Percentiles rank a stretch among this genome's conserved stretches.
These are phyloP conservation scores for Trichoderma koningiopsis DNA, from an alignment of 2,329 filamentous ascomycete genomes.

Conservation along the genomic window DNA sequence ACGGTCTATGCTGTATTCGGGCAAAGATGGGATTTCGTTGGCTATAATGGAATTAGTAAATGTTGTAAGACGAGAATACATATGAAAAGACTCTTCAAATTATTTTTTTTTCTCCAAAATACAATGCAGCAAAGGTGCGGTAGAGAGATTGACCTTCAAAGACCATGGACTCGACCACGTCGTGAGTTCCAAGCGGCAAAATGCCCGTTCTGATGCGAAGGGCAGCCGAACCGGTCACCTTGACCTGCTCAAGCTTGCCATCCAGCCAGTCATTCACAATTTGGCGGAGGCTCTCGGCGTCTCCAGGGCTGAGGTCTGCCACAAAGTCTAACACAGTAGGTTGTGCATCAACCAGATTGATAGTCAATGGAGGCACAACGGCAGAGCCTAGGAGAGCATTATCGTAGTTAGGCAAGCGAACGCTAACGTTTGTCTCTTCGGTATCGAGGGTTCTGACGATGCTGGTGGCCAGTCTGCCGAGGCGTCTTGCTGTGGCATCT, in stretches of 20 bases:
- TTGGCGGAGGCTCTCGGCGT: constrained; percentile 73
- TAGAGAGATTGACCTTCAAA: constrained; percentile 83
- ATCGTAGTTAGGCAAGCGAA: constrained; percentile 82
- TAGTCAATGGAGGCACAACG: constrained; percentile 70
- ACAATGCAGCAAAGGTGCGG: constrained; percentile 61
- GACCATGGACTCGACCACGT: constrained; percentile 70
- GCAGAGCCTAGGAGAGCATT: constrained; percentile 78
- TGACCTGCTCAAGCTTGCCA: constrained; percentile 71
- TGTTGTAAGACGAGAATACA: constrained; percentile 26
- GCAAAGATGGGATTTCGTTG: constrained; percentile 73
- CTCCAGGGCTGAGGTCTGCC: constrained; percentile 73
- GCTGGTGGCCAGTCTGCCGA: constrained; percentile 80
- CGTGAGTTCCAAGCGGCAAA: constrained; percentile 75
- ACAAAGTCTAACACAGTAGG: constrained; percentile 78
- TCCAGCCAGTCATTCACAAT: constrained; percentile 89
- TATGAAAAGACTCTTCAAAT: constrained; percentile 32
- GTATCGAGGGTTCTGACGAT: constrained; percentile 76
- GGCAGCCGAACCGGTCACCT: constrained; percentile 71
- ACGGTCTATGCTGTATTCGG: constrained; percentile 78
- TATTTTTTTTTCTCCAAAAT: constrained; percentile 60
- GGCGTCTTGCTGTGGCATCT: constrained; percentile 68
- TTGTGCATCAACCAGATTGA: constrained; percentile 77
- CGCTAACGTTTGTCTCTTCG: constrained; percentile 68
- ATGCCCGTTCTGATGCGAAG: constrained; percentile 78
- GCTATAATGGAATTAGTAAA: constrained; percentile 50